Conservation (phyloP, 345 rosid species). For the Balakata baccata region DNA sequence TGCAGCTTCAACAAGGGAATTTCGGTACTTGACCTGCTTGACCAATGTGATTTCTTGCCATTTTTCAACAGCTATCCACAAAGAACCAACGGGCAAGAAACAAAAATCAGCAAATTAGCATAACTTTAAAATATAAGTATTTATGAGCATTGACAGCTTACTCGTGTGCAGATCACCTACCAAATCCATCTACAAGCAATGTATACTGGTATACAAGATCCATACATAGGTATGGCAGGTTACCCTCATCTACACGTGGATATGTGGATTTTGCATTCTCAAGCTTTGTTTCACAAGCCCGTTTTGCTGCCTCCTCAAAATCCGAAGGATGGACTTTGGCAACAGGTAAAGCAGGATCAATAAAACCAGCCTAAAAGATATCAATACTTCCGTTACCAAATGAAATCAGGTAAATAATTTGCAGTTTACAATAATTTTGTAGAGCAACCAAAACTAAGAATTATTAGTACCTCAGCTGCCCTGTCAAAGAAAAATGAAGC, state of each 20-base stretch:
- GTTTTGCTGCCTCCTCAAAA: constrained; percentile 76
- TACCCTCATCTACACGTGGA: constrained; percentile 43
- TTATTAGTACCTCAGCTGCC: constrained; percentile 78
- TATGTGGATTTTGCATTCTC: constrained; percentile 56
- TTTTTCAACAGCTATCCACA: constrained; percentile 56
- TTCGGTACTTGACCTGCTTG: constrained; percentile 67
- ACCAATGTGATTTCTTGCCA: constrained; percentile 78
- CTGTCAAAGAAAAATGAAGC: constrained; percentile 96
- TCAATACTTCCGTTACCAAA: constrained; percentile 11
- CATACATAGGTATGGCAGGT: constrained; percentile 84
- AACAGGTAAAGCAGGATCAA: constrained; percentile 55
- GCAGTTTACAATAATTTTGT: not conserved
- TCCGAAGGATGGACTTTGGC: constrained; percentile 73
- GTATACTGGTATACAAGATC: constrained; percentile 85
- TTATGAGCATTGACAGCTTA: not conserved
- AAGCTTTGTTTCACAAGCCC: constrained; percentile 74
- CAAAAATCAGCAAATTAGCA: constrained; percentile 8
- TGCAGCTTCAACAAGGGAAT: constrained; percentile 80
- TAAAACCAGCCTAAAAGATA: constrained; percentile 64
- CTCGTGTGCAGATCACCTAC: constrained; percentile 34
- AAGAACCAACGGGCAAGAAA: not conserved
- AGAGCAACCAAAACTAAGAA: constrained; percentile 4
- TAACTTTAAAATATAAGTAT: not conserved
- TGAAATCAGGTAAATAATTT: not conserved
- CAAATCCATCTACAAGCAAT: constrained; percentile 83